Base-by-base conservation (phyloP, 164 flowering plant species). In the Amborella trichopoda region DNA sequence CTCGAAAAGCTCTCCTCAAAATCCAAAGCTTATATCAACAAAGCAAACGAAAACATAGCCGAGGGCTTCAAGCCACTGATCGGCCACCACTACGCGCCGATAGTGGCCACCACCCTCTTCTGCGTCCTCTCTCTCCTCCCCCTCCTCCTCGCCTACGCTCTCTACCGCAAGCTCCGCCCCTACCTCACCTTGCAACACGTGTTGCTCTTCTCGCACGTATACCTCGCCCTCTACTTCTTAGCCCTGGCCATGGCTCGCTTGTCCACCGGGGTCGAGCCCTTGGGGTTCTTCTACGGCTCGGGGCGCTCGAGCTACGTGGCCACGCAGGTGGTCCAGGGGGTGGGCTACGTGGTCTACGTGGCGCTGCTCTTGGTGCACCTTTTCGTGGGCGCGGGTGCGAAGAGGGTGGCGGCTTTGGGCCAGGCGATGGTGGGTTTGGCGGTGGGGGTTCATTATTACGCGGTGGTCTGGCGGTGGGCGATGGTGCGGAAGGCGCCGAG, bases 161-260 rank as follows among this genome's bases (percentile, higher is more conserved):
- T 91, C 22, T 64, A 79, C 64, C 66, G 64, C 48, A 66, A 58
- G 23, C 59, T 86, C 75, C 85, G 76, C 63, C 68, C 84, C 22
- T 87, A 72, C 48, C 80, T 81, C 50, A 81, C 99, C 0, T 71
- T 91, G 23, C 98, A 83, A 59, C 78, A 75, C 46, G 46, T 91
- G 48, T 34, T 91, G 18, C 74, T 87, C 40, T 83, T 81, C 72
- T 61, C 77, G 62, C 93, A 91, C 59, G 60, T 69, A 23, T 91
- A 91, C 68, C 74, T 91, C 34, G 55, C 85, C 3, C 82, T 87
- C 44, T 91, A 91, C 77, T 91, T 91, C 78, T 46, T 73, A n/a
- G 80, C 83, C 45, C 87, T 91, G 45, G 71, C 77, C 53, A 42
- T 80, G 1, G 65, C 90, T 9, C 61, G 83, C 1, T 27, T 87